A percentile compares a stretch with the other conserved stretches of the same genome.
These are phyloP conservation scores for Puccinia triticina DNA, from an alignment of 1,284 basidiomycete genomes.

Conservation along the genomic window DNA sequence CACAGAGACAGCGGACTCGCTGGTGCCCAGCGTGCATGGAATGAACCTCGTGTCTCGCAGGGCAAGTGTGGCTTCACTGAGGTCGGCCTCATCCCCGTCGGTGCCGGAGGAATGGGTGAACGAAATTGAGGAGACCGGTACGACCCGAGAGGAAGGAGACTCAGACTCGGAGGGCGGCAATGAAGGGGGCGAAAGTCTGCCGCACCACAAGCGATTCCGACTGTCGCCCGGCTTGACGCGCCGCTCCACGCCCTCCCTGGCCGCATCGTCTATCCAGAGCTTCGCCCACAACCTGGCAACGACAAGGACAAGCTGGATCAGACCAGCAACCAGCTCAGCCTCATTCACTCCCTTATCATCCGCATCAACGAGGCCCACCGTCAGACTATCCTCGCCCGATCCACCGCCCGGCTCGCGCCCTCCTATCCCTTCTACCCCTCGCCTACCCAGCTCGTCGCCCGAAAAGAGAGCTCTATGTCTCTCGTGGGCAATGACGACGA, in stretches of 20 bases:
- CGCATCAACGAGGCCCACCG: constrained; percentile 46
- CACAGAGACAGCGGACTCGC: constrained; percentile 30
- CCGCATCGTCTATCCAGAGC: not conserved
- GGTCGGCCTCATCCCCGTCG: constrained; percentile 26
- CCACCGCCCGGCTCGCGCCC: not conserved
- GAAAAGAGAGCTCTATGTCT: not conserved
- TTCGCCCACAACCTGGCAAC: not conserved
- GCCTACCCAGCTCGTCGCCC: not conserved
- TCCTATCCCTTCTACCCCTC: not conserved
- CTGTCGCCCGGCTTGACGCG: not conserved
- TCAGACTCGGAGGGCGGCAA: not conserved
- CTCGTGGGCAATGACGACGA: not conserved
- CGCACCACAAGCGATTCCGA: constrained; percentile 40
- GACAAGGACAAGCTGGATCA: constrained; percentile 23
- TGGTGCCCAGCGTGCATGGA: constrained; percentile 18
- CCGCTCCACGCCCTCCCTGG: constrained; percentile 17
- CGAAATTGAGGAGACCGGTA: not conserved
- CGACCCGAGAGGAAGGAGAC: not conserved
- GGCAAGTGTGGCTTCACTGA: constrained; percentile 31
- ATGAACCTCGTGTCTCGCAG: constrained; percentile 43
- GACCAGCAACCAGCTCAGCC: constrained; percentile 10
- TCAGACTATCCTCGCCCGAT: not conserved
- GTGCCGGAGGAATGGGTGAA: constrained; percentile 12
- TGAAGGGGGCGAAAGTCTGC: not conserved
- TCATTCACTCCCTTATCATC: constrained; percentile 46